A percentile compares a stretch with the other conserved stretches of the same genome.
Conservation (phyloP, 139 green algal species). For the Pleodorina starrii region DNA sequence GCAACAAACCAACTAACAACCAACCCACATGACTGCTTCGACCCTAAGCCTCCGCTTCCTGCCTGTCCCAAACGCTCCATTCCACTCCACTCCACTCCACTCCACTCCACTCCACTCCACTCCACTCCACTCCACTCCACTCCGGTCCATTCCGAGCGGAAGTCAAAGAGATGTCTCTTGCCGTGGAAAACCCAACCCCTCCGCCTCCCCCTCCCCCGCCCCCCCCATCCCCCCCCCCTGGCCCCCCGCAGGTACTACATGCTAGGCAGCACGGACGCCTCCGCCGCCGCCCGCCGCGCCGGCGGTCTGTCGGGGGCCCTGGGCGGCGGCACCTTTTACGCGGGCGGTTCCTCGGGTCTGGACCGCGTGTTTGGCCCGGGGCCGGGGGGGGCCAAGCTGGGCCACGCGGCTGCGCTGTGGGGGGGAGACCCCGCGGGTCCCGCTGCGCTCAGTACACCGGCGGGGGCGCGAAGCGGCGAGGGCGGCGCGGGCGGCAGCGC, state of each 20-base stretch:
- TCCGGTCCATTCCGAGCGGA: neutral
- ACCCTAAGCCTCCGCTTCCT: no score
- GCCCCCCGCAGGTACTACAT: constrained; percentile 80
- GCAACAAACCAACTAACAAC: no score
- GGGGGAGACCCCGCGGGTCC: constrained; percentile 17
- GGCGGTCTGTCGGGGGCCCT: constrained; percentile 34
- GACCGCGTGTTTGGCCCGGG: constrained; percentile 32
- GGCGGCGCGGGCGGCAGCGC: neutral
- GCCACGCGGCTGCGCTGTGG: constrained; percentile 23
- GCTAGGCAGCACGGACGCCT: constrained; percentile 67
- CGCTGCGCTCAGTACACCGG: neutral
- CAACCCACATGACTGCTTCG: no score
- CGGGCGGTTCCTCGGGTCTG: constrained; percentile 4
- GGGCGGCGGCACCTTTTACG: neutral
- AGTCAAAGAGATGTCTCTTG: no score
- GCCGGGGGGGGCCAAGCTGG: neutral
- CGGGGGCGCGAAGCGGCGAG: neutral
- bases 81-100: neutral
- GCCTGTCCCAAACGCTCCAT: neutral
- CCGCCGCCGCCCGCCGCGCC: constrained; percentile 14
- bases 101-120: neutral
- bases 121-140: neutral
- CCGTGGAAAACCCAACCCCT: no score
- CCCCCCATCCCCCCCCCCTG: neutral
- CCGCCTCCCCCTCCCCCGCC: neutral